These are phyloP conservation scores for Naganishia albida DNA, from an alignment of 1,284 basidiomycete genomes.

Conservation along the genomic window DNA sequence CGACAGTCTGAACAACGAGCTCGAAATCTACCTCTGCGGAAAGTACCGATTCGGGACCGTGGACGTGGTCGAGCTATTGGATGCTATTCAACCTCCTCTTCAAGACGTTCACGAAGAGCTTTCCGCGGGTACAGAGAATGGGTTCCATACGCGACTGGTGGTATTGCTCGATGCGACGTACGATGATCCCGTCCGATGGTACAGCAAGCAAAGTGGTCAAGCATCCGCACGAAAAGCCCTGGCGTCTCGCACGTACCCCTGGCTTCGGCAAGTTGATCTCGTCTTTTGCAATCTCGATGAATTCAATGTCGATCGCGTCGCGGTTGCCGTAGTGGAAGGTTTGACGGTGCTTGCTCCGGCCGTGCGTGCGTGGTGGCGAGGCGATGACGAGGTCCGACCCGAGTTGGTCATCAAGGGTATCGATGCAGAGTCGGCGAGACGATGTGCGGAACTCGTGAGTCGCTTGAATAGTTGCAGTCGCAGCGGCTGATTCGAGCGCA, in stretches of 20 bases:
- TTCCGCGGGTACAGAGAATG: neutral
- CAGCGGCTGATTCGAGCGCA: neutral
- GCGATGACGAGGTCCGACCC: slow-evolving; percentile 3
- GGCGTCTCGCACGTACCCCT: neutral
- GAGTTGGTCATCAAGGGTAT: slow-evolving; percentile 24
- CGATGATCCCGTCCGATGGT: slow-evolving; percentile 1
- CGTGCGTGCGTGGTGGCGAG: slow-evolving; percentile 8
- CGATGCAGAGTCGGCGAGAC: neutral
- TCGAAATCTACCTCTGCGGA: slow-evolving; percentile 16
- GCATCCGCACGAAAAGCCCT: neutral
- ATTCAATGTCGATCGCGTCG: slow-evolving; percentile 2
- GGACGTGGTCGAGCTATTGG: slow-evolving; percentile 14
- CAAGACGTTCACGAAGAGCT: neutral
- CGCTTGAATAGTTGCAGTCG: too few species aligned
- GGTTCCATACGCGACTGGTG: slow-evolving; percentile 6
- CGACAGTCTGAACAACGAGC: neutral
- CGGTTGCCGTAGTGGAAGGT: neutral
- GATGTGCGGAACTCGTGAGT: slow-evolving; percentile 6
- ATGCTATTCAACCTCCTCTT: slow-evolving; percentile 17
- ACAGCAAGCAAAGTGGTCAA: neutral
- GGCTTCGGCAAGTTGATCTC: slow-evolving; percentile 17
- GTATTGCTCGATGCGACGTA: slow-evolving; percentile 5
- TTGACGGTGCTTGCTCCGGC: slow-evolving; percentile 17
- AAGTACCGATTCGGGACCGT: slow-evolving; percentile 7
- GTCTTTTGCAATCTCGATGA: slow-evolving; percentile 4